phyloP scores from a whole-genome alignment of 2,329 filamentous ascomycete species.

The Xylariomycetidae sp. region DNA sequence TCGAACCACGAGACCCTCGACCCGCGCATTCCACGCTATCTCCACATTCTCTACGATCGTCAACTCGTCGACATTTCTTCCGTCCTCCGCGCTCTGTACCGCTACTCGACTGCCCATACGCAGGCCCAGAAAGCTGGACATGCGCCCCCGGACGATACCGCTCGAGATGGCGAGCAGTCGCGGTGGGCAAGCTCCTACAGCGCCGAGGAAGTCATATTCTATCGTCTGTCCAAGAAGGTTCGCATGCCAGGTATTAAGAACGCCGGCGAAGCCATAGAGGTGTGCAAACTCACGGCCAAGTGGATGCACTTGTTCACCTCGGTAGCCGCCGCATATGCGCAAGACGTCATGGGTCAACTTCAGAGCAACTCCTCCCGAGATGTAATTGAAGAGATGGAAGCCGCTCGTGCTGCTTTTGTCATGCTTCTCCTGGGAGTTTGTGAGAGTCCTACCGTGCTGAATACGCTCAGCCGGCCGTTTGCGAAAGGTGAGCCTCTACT shows the following conservation, averaged over 20 bases:
- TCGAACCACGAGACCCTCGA: slow-evolving; percentile 47
- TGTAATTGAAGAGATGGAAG: slow-evolving; percentile 59
- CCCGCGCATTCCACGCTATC: slow-evolving; percentile 52
- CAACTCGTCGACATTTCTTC: slow-evolving; percentile 48
- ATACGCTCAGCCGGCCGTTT: slow-evolving; percentile 44
- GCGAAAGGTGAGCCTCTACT: slow-evolving; percentile 43
- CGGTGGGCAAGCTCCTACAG: slow-evolving; percentile 53
- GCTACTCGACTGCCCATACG: slow-evolving; percentile 48
- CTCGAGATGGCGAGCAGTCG: too few relatives aligned
- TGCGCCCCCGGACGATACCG: slow-evolving; percentile 12
- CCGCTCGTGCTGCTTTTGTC: slow-evolving; percentile 56
- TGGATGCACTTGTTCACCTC: slow-evolving; percentile 56
- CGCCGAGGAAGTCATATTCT: slow-evolving; percentile 86
- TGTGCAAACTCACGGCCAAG: slow-evolving; percentile 44
- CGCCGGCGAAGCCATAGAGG: slow-evolving; percentile 41
- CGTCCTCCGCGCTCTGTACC: slow-evolving; percentile 49
- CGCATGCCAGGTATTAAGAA: slow-evolving; percentile 47
- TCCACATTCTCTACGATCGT: slow-evolving; percentile 47
- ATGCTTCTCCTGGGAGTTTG: slow-evolving; percentile 56
- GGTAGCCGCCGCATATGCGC: slow-evolving; percentile 41
- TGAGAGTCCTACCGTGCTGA: slow-evolving; percentile 52
- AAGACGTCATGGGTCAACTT: slow-evolving; percentile 40
- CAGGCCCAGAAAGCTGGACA: slow-evolving; percentile 22
- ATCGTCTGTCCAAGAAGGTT: slow-evolving; percentile 85
- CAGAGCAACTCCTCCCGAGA: slow-evolving; percentile 41